A percentile compares a stretch with the other conserved stretches of the same genome.
These are phyloP conservation scores for Zymoseptoria tritici DNA, from an alignment of 2,329 filamentous ascomycete species.

Conservation along the genomic window DNA sequence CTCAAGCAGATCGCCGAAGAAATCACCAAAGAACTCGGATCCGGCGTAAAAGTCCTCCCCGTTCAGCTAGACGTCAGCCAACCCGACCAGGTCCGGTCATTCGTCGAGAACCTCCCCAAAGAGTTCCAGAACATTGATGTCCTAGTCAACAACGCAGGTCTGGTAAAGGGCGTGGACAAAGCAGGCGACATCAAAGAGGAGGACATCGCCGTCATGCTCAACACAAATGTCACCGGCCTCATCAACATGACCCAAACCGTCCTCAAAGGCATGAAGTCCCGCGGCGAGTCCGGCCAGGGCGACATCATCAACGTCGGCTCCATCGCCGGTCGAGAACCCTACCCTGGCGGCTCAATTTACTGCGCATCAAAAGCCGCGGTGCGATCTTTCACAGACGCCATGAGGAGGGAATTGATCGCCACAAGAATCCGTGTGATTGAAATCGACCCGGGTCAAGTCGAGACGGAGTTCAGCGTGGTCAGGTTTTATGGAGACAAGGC, in stretches of 20 bases:
- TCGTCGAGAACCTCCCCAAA: constrained; percentile 66
- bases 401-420: constrained; percentile 76
- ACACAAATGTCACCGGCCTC: constrained; percentile 87
- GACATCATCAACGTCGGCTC: constrained; percentile 96
- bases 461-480: constrained; percentile 88
- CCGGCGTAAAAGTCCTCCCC: constrained; percentile 72
- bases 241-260: constrained; percentile 96
- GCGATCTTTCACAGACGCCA: constrained; percentile 70
- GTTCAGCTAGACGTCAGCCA: constrained; percentile 84
- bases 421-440: constrained; percentile 77
- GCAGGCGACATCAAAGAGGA: constrained; percentile 74
- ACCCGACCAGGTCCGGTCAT: constrained; percentile 61
- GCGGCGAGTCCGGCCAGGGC: constrained; percentile 63
- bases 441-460: constrained; percentile 85
- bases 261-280: constrained; percentile 69
- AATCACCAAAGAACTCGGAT: constrained; percentile 68
- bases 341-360: constrained; percentile 81
- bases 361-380: constrained; percentile 89
- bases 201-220: constrained; percentile 82
- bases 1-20: constrained; percentile 69
- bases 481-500: constrained; percentile 80
- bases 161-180: constrained; percentile 81
- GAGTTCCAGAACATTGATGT: constrained; percentile 82
- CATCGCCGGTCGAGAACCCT: constrained; percentile 83
- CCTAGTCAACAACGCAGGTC: constrained; percentile 90